phyloP scores from a whole-genome alignment of 495 filamentous ascomycete genomes.

The Aspergillus saccharolyticus region DNA sequence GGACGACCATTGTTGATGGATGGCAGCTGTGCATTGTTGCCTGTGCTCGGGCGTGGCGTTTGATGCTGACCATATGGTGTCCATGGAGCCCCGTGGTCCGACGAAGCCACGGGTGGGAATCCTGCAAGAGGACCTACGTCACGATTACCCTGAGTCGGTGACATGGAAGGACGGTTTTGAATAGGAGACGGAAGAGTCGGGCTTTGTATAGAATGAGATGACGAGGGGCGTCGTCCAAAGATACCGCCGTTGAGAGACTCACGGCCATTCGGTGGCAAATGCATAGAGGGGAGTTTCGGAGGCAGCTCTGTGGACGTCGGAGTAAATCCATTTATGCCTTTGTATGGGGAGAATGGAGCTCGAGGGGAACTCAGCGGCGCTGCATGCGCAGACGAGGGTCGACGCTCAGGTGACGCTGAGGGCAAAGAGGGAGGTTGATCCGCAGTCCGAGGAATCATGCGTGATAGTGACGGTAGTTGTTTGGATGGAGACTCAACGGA shows the following conservation, averaged over 20 bases:
- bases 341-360: conserved; percentile 36
- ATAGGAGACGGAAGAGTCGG: conserved; percentile 36
- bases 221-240: conserved; percentile 40
- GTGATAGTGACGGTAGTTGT: conserved; percentile 13
- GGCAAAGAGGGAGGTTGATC: conserved; percentile 30
- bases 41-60: conserved; percentile 27
- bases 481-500: conserved; percentile 20
- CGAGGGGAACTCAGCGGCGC: conserved; percentile 33
- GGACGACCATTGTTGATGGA: conserved; percentile 23
- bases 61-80: conserved; percentile 36
- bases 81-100: conserved; percentile 30
- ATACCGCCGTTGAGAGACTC: conserved; percentile 22
- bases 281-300: conserved; percentile 29
- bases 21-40: conserved; percentile 30
- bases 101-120: conserved; percentile 29
- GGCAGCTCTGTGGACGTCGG: conserved; percentile 23
- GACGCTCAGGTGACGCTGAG: conserved; percentile 39
- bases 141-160: conserved; percentile 45
- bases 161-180: conserved; percentile 46
- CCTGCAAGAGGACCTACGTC: conserved; percentile 45
- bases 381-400: conserved; percentile 25
- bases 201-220: conserved; percentile 41
- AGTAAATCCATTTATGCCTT: conserved; percentile 26
- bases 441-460: conserved; percentile 20
- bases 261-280: conserved; percentile 28